phyloP scores from a whole-genome alignment of 768 basidiomycete genomes.

The Leccinum incarnatum region DNA sequence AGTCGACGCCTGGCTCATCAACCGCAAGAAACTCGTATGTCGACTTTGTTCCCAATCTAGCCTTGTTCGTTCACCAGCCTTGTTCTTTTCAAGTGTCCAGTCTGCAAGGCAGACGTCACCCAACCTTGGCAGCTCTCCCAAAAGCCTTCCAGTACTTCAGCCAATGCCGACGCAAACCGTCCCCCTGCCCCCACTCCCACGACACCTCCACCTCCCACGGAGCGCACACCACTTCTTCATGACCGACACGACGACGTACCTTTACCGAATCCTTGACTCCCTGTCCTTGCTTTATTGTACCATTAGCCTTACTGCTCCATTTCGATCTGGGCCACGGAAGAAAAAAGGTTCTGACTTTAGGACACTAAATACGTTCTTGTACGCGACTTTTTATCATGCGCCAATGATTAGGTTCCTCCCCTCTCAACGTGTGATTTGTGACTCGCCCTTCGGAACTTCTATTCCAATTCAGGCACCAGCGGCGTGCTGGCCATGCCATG shows the following conservation, averaged over 20 bases:
- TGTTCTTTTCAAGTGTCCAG: constrained; percentile 62
- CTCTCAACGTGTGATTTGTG: constrained; percentile 6
- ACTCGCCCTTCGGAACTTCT: background rate
- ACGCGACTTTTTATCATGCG: constrained; percentile 17
- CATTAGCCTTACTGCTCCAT: constrained; percentile 14
- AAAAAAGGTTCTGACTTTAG: background rate
- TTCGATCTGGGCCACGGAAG: background rate
- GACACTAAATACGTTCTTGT: constrained; percentile 10
- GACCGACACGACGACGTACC: constrained; percentile 13
- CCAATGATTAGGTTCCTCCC: constrained; percentile 19
- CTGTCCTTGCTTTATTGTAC: constrained; percentile 25
- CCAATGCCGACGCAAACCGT: constrained; percentile 3
- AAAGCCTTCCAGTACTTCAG: constrained; percentile 8
- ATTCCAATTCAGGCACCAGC: constrained; percentile 9
- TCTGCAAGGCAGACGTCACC: constrained; percentile 92
- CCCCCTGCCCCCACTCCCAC: constrained; percentile 6
- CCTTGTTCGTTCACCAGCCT: constrained; percentile 3
- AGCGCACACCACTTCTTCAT: constrained; percentile 35
- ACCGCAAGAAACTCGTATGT: constrained; percentile 88
- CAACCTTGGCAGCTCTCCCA: constrained; percentile 40
- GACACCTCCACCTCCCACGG: constrained; percentile 22
- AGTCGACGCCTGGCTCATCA: constrained; percentile 89
- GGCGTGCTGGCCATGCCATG: background rate
- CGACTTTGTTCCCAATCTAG: background rate
- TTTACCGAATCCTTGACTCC: constrained; percentile 12